Base-by-base conservation (phyloP, 75 land plant genomes). In the Sequoiadendron giganteum region DNA sequence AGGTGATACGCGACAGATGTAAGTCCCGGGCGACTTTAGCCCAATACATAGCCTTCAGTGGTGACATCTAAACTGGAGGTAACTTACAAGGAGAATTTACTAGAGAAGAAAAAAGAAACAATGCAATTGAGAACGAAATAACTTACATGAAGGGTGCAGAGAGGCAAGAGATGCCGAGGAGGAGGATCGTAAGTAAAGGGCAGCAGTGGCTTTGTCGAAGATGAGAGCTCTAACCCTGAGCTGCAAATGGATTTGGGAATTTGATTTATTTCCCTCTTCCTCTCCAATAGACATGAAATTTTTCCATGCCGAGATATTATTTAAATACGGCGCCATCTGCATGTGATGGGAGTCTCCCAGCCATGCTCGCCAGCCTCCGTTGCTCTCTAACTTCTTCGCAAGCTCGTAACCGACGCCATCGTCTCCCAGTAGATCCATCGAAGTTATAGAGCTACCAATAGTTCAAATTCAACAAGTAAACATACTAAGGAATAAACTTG, bases 391-490 rank as follows among this genome's bases (percentile, higher is more conserved):
- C 86, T 86, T 87, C 87, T 89, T 89, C 32, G 98, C 98, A 11
- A 96, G 94, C 86, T 96, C 95, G 89, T 90, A 96, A 70, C 97
- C 98, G 13, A 88, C 87, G 5, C 97, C 98, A 82, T 96, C 94
- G 30, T 96, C 96, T 34, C 97, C 96, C 58, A 96, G 88, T 36
- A 58, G 32, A 84, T 82, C 86, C 86, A 84, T 89, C 70, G 21
- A 65, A 65, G 9, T 18, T 58, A 18, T 5, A 58, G 21, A 16
- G 72, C 61, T 25, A 16, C 21, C 5, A 19, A 19, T 11, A 13
- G 2, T 52, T 52, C 15, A 52, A 52, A 52, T 14, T 52, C 13
- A 16, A 19, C 21, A 58, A 58, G 58, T 3, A 56, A 56, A 16
- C 16, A 3, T 56, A 0, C 19, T 16, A 3, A 56, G 21, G 5